Conservation (phyloP, 352 stramenopile species). For the Globisporangium spiculum region DNA sequence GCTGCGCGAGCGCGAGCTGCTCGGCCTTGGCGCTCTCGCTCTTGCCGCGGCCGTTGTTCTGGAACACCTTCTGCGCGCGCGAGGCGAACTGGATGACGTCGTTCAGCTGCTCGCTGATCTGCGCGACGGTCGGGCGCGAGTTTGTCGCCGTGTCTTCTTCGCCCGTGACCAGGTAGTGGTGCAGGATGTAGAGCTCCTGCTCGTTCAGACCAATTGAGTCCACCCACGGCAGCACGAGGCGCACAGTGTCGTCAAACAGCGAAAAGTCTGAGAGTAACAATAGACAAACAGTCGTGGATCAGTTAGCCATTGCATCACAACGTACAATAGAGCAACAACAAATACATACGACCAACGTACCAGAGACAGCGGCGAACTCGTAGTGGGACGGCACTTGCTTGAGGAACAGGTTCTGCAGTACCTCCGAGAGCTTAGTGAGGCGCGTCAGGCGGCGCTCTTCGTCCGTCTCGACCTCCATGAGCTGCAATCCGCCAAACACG, state of each 20-base stretch:
- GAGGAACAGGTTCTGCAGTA: slow-evolving; percentile 68
- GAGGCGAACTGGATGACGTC: slow-evolving; percentile 63
- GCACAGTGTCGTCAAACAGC: slow-evolving; percentile 80
- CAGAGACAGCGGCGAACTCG: slow-evolving; percentile 79
- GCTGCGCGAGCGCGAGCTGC: slow-evolving; percentile 47
- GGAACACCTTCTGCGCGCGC: slow-evolving; percentile 44
- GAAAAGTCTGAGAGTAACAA: slow-evolving; percentile 48
- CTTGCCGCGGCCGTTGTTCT: slow-evolving; percentile 22
- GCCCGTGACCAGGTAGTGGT: slow-evolving; percentile 77
- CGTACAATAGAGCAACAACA: background rate
- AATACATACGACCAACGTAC: slow-evolving; percentile 15
- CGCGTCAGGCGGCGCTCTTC: slow-evolving; percentile 43
- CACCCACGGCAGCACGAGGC: slow-evolving; percentile 73
- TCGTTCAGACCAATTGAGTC: slow-evolving; percentile 83
- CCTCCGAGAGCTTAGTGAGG: slow-evolving; percentile 58
- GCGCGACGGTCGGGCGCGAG: slow-evolving; percentile 67
- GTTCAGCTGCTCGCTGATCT: slow-evolving; percentile 71
- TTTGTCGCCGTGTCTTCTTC: slow-evolving; percentile 69
- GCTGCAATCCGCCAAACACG: slow-evolving; percentile 77
- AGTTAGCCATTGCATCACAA: background rate
- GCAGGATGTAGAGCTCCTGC: slow-evolving; percentile 79
- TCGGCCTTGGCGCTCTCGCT: slow-evolving; percentile 15
- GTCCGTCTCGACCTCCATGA: slow-evolving; percentile 83
- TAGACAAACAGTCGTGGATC: background rate
- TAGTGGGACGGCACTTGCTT: slow-evolving; percentile 69